phyloP scores from a whole-genome alignment of 345 rosid species.

The Nephelium lappaceum region DNA sequence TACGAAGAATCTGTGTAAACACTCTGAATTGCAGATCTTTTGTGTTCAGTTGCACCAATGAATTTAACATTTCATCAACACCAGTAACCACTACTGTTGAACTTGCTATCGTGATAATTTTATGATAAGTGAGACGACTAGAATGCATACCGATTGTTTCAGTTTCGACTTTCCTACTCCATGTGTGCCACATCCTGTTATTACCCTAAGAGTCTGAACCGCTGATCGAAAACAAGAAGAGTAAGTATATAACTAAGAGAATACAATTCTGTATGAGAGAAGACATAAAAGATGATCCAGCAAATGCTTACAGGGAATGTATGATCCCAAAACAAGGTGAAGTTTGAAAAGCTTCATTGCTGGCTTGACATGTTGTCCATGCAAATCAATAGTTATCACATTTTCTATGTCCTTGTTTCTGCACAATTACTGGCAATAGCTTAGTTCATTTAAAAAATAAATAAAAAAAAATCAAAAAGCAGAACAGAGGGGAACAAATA shows the following conservation, averaged over 20 bases:
- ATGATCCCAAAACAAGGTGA: slow-evolving; percentile 70
- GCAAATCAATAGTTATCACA: slow-evolving; percentile 85
- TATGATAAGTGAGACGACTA: background rate
- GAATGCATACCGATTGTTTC: slow-evolving; percentile 75
- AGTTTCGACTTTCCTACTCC: slow-evolving; percentile 85
- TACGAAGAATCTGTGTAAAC: background rate
- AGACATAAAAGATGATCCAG: background rate
- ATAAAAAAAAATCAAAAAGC: slow-evolving; percentile 12
- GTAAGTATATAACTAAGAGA: slow-evolving; percentile 13
- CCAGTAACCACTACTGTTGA: background rate
- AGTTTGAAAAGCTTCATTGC: slow-evolving; percentile 79
- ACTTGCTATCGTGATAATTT: background rate
- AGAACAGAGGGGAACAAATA: background rate
- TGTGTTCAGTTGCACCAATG: background rate
- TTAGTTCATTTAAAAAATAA: slow-evolving; percentile 25
- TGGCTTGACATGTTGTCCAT: slow-evolving; percentile 92
- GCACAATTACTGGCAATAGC: slow-evolving; percentile 29
- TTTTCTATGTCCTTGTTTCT: slow-evolving; percentile 87
- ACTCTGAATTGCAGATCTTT: background rate
- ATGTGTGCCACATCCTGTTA: slow-evolving; percentile 87
- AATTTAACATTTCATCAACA: background rate
- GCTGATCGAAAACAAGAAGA: slow-evolving; percentile 48
- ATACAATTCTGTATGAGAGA: background rate
- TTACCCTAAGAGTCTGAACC: slow-evolving; percentile 78
- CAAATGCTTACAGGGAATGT: slow-evolving; percentile 65